Evolutionary conservation across 2,329 filamentous ascomycete species (phyloP), one percentile per base, ranked within the genome.

Genomic region (Calonectria pseudoreteaudii): DNA sequence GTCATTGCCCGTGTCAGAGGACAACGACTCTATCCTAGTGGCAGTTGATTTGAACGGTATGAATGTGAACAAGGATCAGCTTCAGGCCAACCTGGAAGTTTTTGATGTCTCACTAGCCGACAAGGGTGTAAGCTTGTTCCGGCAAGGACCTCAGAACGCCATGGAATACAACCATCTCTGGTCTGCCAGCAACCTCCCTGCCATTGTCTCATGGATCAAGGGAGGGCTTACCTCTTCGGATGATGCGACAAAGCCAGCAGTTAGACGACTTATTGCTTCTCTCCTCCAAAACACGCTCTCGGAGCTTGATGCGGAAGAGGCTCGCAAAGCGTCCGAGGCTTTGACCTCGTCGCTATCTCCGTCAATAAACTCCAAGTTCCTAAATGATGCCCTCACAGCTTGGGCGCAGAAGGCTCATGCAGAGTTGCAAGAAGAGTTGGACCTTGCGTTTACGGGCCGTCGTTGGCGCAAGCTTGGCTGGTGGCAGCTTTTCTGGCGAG

Each of bases 401-500:
- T 98, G 96, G 95, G 93, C 95, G 0, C 93, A 96, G 80, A 87
- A 88, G 28, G 95, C 94, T 0, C 96, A 98, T 82, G 90, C 92
- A 0, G 96, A 98, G 84, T 89, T 98, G 10, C 94, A 95, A 75
- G 90, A 93, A 66, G 91, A 95, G 78, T 90, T 98, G 2, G 93
- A 96, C 76, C 86, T 91, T 56, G 95, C 95, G 0, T 96, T 98
- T 79, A 87, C 90, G 0, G 92, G 94, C n/a, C 89, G 87, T 23
- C 89, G 92, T 49, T 98, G 96, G 96, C 90, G 91, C 31, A 93
- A 94, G 75, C 87, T 98, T 5, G 90, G 92, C 20, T 98, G 96
- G 96, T 98, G 95, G 94, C 98, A 98, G 83, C 89, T 98, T 0
- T 95, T 98, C 82, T 98, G 95, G 95, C 92, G 95, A 26, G 95